Percentiles rank a stretch among this genome's conserved stretches.
phyloP scores from a whole-genome alignment of 2,329 filamentous ascomycete species.

The Polytolypa hystricis region DNA sequence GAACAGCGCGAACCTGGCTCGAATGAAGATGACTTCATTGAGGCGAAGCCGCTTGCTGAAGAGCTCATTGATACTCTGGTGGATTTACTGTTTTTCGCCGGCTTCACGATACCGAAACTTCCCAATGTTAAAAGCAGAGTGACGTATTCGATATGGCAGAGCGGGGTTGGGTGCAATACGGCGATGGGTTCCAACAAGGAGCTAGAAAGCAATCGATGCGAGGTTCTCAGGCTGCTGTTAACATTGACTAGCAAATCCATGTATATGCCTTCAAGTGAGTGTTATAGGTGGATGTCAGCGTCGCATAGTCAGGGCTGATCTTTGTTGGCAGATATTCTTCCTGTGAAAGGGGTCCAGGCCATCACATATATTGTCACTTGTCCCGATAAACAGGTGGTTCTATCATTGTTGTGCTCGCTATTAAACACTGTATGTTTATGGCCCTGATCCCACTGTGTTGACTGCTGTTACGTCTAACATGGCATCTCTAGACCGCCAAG shows the following conservation, averaged over 20 bases:
- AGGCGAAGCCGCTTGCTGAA: constrained; percentile 78
- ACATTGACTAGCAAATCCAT: constrained; percentile 83
- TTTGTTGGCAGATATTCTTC: constrained; percentile 47
- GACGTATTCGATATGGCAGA: constrained; percentile 94
- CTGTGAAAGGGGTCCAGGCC: constrained; percentile 69
- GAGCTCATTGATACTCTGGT: constrained; percentile 83
- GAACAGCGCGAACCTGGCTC: constrained; percentile 30
- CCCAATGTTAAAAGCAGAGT: constrained; percentile 66
- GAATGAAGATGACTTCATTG: constrained; percentile 58
- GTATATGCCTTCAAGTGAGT: constrained; percentile 68
- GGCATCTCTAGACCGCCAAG: constrained; percentile 61
- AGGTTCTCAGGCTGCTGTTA: constrained; percentile 75
- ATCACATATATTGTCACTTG: constrained; percentile 84
- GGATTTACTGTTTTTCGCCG: constrained; percentile 82
- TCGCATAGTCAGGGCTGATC: constrained; percentile 6
- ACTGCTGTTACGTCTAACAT: constrained; percentile 6
- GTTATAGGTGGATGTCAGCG: constrained; percentile 5
- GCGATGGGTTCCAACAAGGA: constrained; percentile 81
- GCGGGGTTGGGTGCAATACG: constrained; percentile 88
- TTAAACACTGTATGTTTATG: constrained; percentile 67
- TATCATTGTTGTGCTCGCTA: constrained; percentile 83
- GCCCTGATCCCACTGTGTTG: neutral
- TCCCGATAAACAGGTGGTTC: constrained; percentile 78
- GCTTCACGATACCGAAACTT: constrained; percentile 71
- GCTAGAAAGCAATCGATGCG: constrained; percentile 82